These are phyloP conservation scores for Myxozyma vanderwaltii DNA, from an alignment of 805 yeast genomes.

Conservation along the genomic window DNA sequence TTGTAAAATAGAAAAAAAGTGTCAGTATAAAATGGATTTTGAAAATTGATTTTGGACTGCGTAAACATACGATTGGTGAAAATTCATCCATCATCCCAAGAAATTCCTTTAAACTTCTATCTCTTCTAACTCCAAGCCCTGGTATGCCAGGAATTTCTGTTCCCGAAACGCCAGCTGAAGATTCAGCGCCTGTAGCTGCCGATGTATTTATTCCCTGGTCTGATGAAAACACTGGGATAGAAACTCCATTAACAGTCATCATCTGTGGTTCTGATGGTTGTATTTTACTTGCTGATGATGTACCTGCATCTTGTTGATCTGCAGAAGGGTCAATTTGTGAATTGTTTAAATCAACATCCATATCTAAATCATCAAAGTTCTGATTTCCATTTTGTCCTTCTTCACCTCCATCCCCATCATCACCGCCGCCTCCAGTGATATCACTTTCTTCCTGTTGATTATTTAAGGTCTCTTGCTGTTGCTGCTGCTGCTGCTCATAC, in stretches of 20 bases:
- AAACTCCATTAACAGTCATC: slow-evolving; percentile 15
- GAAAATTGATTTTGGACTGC: slow-evolving; percentile 45
- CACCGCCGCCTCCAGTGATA: not conserved
- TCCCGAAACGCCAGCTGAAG: not conserved
- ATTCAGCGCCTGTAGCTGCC: slow-evolving; percentile 7
- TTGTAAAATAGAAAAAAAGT: not conserved
- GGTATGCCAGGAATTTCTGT: slow-evolving; percentile 5
- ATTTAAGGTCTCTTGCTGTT: not conserved
- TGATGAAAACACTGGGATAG: slow-evolving; percentile 9
- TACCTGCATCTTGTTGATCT: not conserved
- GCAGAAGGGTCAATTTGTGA: not conserved
- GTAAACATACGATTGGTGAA: slow-evolving; percentile 91
- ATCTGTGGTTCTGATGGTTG: not conserved
- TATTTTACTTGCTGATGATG: not conserved
- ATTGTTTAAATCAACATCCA: slow-evolving; percentile 3
- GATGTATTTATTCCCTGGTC: not conserved
- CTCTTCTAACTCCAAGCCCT: slow-evolving; percentile 41
- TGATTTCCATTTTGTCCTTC: too few species aligned
- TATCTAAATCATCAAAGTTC: not conserved
- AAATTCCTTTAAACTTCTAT: slow-evolving; percentile 80
- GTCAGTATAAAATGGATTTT: too few species aligned
- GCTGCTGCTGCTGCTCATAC: slow-evolving; percentile 3
- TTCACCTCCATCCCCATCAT: slow-evolving; percentile 2
- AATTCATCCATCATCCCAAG: slow-evolving; percentile 88
- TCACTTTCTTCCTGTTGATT: not conserved